Base-by-base conservation (phyloP, 306 rosid species). In the Senna siamea region DNA sequence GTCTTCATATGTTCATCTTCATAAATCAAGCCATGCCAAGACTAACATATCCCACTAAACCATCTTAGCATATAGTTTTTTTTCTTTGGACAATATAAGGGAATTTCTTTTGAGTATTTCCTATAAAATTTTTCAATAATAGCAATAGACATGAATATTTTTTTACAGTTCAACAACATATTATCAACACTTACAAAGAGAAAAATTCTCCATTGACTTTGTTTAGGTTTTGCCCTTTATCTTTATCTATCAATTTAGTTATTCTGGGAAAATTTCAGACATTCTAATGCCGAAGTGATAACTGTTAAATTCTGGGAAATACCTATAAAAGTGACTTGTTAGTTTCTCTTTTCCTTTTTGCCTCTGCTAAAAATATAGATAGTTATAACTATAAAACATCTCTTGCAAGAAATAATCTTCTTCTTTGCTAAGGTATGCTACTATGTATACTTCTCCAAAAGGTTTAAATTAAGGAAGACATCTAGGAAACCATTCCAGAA, bases 391-490 rank as follows among this genome's bases (percentile, higher is more conserved):
- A 40, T 52, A 73, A 82, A 46, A 32, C 23, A 30, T n/a, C 71
- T 70, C 51, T 56, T 65, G 64, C n/a, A 61, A 63, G 50, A 50
- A 30, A 54, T 53, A 44, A 12, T 52, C 57, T 50, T 52, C 64
- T 19, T 55, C 32, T 68, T 18, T 60, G 56, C 79, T 51, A 23
- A 67, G 68, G 58, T 41, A 62, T 22, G 73, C 79, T 77, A 73
- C 69, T 43, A 69, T 69, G 70, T 75, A 44, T 43, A 82, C 57
- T 72, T 66, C 77, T 72, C 38, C 54, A 17, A 61, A 77, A 77
- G 28, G 59, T 72, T 69, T 62, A 23, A 72, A 13, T 37, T 32
- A 22, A 52, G n/a, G 22, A 72, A 20, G 70, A 73, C 76, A 58
- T 51, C 60, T 20, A 22, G 50, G 61, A 20, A 72, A 79, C 13